Base-by-base conservation (phyloP, 768 basidiomycete genomes). In the Tubosaeta sp. region DNA sequence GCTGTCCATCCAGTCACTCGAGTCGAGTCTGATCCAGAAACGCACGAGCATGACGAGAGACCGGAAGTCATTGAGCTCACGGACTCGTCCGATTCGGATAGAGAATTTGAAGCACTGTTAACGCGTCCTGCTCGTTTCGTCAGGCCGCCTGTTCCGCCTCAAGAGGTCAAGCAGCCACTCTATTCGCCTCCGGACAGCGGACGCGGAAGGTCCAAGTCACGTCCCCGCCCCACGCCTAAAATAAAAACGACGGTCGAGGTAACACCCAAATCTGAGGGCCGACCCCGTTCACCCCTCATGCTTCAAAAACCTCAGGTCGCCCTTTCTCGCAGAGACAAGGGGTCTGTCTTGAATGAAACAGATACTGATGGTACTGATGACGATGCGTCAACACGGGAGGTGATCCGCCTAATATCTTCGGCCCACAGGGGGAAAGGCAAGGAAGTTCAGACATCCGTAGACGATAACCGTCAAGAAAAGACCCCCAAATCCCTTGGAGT, bases 1-100 rank as follows among this genome's bases (percentile, higher is more conserved):
- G 63, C 64, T 43, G 59, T 79, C 25, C 68, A 72, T 36, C 61
- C 59, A 41, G 50, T 70, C 19, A 13, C 57, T 21, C 49, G 52
- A 40, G 59, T 49, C 24, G 54, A 56, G 18, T 46, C 53, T 35
- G 62, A 54, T 21, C 39, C 34, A 14, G n/a, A n/a, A n/a, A n/a
- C n/a, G n/a, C 45, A 18, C 16, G 18, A 35, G 34, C 34, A 21
- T 10, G 44, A 57, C 22, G 58, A 47, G n/a, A 59, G 58, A 18
- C 61, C 22, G 30, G 59, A 63, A 18, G 56, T 64, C 19, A 59
- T 60, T 4, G 68, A 68, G 4, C 51, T 59, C 48, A 48, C 55
- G 3, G 67, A 67, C 0, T 59, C 59, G 19, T 59, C 58, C 18
- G 65, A 66, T 16, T 68, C 65, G 49, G 66, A 68, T 25, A 41